Percentiles rank a stretch among this genome's conserved stretches.
Conservation (phyloP, 192 early-diverging fungal species). For the Obelidium mucronatum region DNA sequence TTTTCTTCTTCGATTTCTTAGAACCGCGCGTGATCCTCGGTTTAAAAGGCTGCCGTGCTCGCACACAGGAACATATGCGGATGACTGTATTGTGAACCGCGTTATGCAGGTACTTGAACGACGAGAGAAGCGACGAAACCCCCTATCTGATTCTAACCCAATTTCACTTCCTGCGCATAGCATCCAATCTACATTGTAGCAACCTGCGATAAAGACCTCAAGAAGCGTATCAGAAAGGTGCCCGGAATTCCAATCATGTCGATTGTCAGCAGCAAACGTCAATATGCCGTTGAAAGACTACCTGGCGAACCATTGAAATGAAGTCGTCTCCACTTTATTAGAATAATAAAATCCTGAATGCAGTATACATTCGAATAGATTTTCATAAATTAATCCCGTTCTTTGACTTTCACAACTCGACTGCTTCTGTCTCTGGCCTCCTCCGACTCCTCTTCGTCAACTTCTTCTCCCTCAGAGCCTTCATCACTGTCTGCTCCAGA, state of each 20-base stretch:
- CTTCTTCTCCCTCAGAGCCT: background rate
- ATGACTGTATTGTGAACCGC: constrained; percentile 96
- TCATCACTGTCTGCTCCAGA: background rate
- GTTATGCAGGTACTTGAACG: constrained; percentile 61
- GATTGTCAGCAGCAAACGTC: constrained; percentile 79
- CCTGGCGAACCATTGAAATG: constrained; percentile 58
- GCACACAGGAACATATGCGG: constrained; percentile 98
- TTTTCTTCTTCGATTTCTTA: too few relatives aligned
- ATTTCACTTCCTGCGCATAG: constrained; percentile 43
- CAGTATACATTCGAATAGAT: background rate
- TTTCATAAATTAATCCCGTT: background rate
- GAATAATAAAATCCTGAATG: background rate
- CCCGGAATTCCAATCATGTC: constrained; percentile 99
- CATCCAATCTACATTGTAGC: constrained; percentile 99
- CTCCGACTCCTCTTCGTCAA: background rate
- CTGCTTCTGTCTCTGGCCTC: background rate
- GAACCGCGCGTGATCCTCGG: constrained; percentile 94
- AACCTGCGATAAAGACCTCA: constrained; percentile 96
- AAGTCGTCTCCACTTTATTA: background rate
- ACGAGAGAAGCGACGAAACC: background rate
- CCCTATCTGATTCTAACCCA: too few relatives aligned
- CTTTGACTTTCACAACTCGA: background rate
- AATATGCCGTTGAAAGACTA: constrained; percentile 89
- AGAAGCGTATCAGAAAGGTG: constrained; percentile 92
- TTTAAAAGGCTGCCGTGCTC: constrained; percentile 96